Evolutionary conservation across 2,329 filamentous ascomycete genomes (phyloP).

Genomic region (Aspergillus brunneoviolaceus): DNA sequence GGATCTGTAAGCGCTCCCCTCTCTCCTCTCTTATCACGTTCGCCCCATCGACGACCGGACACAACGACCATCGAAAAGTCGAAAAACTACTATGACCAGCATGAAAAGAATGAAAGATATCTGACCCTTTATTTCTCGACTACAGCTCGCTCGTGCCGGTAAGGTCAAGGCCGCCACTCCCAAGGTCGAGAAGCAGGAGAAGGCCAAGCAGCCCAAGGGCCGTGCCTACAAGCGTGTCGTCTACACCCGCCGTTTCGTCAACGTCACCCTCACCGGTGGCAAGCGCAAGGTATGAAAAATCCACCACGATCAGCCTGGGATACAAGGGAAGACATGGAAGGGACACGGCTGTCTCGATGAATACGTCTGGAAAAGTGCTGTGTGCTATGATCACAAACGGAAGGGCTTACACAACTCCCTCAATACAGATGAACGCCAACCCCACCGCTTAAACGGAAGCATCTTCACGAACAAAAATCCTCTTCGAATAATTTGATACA

Average conservation of each 20-base stretch:
- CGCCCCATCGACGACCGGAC: too few species aligned
- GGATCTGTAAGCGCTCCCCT: slow-evolving; percentile 12
- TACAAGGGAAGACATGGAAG: not conserved
- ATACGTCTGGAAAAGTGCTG: too few species aligned
- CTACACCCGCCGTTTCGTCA: slow-evolving; percentile 97
- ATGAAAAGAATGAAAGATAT: not conserved
- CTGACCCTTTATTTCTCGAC: not conserved
- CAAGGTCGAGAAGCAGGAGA: slow-evolving; percentile 58
- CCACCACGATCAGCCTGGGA: not conserved
- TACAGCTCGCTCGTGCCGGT: slow-evolving; percentile 25
- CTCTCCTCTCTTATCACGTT: not conserved
- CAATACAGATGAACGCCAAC: slow-evolving; percentile 78
- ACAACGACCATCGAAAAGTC: too few species aligned
- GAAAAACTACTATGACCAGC: too few species aligned
- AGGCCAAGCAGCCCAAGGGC: slow-evolving; percentile 95
- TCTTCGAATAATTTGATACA: not conserved
- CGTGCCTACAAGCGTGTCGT: slow-evolving; percentile 94
- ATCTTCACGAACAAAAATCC: not conserved
- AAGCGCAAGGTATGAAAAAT: slow-evolving; percentile 82
- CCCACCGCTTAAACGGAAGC: slow-evolving; percentile 61
- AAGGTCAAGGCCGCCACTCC: slow-evolving; percentile 27
- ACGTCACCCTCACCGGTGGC: slow-evolving; percentile 94
- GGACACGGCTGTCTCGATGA: too few species aligned
- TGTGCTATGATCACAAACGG: too few species aligned
- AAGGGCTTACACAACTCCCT: not conserved